Evolutionary conservation across 768 basidiomycete species (phyloP).

Genomic region (Lepiota subincarnata): DNA sequence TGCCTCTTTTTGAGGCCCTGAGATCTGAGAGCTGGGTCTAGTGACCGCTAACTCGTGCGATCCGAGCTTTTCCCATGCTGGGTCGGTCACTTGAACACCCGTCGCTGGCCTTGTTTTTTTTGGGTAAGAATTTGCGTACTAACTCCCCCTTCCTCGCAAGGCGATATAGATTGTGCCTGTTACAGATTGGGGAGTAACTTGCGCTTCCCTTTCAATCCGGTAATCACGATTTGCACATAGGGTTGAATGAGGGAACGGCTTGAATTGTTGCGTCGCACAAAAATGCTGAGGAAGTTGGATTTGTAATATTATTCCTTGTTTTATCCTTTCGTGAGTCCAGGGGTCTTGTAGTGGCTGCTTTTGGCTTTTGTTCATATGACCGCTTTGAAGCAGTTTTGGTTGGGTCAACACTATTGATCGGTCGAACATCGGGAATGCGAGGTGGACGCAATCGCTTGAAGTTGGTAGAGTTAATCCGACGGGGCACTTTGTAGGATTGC

Average conservation of each 20-base stretch:
- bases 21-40: no score
- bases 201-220: neutral
- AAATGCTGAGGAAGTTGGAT: slow-evolving; percentile 28
- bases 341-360: slow-evolving; percentile 1
- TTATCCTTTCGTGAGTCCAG: slow-evolving; percentile 25
- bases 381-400: slow-evolving; percentile 1
- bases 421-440: slow-evolving; percentile 27
- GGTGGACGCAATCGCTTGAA: no score
- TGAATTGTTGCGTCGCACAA: neutral
- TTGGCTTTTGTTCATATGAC: neutral
- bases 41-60: no score
- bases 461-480: no score
- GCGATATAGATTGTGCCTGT: neutral
- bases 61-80: no score
- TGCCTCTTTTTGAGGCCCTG: no score
- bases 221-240: neutral
- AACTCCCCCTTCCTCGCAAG: neutral
- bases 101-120: no score
- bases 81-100: no score
- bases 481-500: no score
- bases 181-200: neutral
- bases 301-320: slow-evolving; percentile 28
- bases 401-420: slow-evolving; percentile 24
- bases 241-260: neutral
- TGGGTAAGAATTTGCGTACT: no score